A percentile compares a stretch with the other conserved stretches of the same genome.
These are phyloP conservation scores for Quercus berberidifolia DNA, from an alignment of 306 rosid species.

Conservation along the genomic window DNA sequence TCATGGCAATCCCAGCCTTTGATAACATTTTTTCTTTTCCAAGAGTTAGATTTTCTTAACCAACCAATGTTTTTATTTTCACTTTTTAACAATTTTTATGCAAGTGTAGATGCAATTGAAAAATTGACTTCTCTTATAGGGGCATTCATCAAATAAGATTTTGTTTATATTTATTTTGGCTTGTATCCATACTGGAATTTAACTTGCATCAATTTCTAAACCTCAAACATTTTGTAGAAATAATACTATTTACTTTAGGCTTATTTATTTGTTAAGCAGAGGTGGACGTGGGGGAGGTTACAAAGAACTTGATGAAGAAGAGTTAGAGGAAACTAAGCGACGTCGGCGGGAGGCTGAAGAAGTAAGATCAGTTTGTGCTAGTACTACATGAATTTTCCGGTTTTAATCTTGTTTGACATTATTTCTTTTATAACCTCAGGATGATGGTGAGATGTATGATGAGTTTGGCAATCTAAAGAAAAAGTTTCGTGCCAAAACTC, in stretches of 20 bases:
- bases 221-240: constrained; percentile 1
- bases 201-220: not conserved
- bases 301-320: constrained; percentile 99
- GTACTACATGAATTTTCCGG: constrained; percentile 3
- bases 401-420: constrained; percentile 13
- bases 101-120: not conserved
- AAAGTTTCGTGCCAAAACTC: constrained; percentile 89
- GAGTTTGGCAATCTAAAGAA: constrained; percentile 99
- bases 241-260: constrained; percentile 10
- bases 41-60: not conserved
- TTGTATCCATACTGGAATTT: not conserved
- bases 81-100: not conserved
- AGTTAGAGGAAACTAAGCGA: constrained; percentile 87
- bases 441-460: constrained; percentile 96
- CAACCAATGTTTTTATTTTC: not conserved
- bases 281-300: constrained; percentile 99
- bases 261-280: constrained; percentile 42
- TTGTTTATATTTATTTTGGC: not conserved
- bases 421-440: constrained; percentile 42
- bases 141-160: not conserved
- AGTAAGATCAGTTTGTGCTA: constrained; percentile 48
- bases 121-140: not conserved
- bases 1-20: not conserved
- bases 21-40: not conserved
- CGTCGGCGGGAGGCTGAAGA: constrained; percentile 94